These are phyloP conservation scores for Intubia oerlemansii DNA, from an alignment of 2,329 filamentous ascomycete species.

Conservation along the genomic window DNA sequence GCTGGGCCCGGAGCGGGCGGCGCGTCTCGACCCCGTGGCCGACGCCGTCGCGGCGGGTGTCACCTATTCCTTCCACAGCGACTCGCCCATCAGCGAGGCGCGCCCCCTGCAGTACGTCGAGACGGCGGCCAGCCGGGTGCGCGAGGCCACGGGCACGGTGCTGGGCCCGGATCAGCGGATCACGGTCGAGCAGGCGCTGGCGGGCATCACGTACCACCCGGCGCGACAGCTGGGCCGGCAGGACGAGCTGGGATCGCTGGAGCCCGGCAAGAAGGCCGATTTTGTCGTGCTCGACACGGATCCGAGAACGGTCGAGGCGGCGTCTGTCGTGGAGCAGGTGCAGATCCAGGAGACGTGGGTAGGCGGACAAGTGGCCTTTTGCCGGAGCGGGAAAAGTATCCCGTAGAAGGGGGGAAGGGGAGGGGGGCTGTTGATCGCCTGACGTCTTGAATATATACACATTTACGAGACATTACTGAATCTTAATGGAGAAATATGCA, in stretches of 20 bases:
- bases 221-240: slow-evolving; percentile 4
- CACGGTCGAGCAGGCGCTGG: slow-evolving; percentile 4
- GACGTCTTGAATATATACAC: no score
- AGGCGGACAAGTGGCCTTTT: not conserved
- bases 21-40: slow-evolving; percentile 4
- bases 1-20: no score
- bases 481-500: no score
- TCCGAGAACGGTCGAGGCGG: slow-evolving; percentile 1
- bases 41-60: slow-evolving; percentile 3
- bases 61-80: slow-evolving; percentile 7
- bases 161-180: slow-evolving; percentile 4
- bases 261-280: slow-evolving; percentile 6
- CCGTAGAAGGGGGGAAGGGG: not conserved
- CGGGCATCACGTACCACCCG: slow-evolving; percentile 5
- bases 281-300: slow-evolving; percentile 5
- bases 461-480: no score
- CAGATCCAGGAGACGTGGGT: slow-evolving; percentile 5
- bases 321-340: slow-evolving; percentile 1
- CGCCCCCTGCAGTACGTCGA: slow-evolving; percentile 6
- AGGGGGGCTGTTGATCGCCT: no score
- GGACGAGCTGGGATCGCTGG: slow-evolving; percentile 5
- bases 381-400: no score
- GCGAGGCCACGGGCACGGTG: slow-evolving; percentile 3
- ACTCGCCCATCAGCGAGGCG: slow-evolving; percentile 7
- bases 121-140: slow-evolving; percentile 4